Evolutionary conservation across 441 rosid species (phyloP).

Genomic region (Rhodomyrtus psidioides): DNA sequence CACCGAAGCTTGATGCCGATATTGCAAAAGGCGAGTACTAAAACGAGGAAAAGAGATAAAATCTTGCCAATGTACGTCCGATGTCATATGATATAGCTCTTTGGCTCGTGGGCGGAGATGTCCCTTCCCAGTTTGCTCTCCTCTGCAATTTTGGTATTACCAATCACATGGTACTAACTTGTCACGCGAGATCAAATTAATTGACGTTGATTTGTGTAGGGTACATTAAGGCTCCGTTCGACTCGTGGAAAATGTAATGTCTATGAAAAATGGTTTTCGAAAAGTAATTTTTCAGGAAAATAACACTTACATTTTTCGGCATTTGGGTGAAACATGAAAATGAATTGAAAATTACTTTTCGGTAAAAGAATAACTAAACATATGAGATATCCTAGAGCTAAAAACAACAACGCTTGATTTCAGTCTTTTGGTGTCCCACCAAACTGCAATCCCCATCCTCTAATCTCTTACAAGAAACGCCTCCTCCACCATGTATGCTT

Average conservation of each 20-base stretch:
- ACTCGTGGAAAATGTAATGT: too few relatives aligned
- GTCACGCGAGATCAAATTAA: neutral
- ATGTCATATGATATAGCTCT: neutral
- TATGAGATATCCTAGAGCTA: neutral
- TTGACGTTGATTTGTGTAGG: neutral
- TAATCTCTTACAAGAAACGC: neutral
- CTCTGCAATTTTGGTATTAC: neutral
- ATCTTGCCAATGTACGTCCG: neutral
- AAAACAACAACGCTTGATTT: neutral
- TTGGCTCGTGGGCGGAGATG: neutral
- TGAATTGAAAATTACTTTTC: too few relatives aligned
- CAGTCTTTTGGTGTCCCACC: neutral
- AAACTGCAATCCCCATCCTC: neutral
- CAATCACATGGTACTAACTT: neutral
- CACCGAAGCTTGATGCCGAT: neutral
- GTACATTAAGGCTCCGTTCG: too few relatives aligned
- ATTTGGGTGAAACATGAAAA: too few relatives aligned
- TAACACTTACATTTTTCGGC: too few relatives aligned
- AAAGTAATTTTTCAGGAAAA: too few relatives aligned
- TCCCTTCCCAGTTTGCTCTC: neutral
- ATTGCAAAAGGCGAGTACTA: neutral
- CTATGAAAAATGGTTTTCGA: too few relatives aligned
- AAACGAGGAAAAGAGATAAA: neutral
- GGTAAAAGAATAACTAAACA: neutral
- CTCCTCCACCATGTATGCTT: neutral